A percentile compares a stretch with the other conserved stretches of the same genome.
Evolutionary conservation across 2,329 filamentous ascomycete genomes (phyloP).

Genomic region (Colletotrichum graminicola): DNA sequence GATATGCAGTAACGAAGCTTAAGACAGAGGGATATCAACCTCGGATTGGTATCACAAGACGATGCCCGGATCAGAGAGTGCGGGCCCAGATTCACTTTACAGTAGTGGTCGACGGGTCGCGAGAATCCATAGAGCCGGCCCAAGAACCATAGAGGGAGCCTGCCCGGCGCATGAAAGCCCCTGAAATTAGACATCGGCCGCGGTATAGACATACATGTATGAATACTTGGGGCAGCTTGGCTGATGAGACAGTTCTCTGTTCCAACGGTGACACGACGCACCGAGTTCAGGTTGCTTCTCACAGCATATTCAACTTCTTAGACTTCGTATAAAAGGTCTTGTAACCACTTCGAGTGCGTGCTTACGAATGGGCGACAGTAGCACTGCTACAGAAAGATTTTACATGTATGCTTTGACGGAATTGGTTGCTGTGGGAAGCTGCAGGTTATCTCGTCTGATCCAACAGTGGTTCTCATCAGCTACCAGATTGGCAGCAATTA

Average conservation of each 20-base stretch:
- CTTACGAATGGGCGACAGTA: too few relatives aligned
- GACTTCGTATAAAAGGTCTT: too few relatives aligned
- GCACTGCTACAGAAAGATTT: too few relatives aligned
- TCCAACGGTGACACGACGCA: not conserved
- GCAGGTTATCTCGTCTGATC: not conserved
- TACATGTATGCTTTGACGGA: not conserved
- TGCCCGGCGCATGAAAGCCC: too few relatives aligned
- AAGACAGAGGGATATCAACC: not conserved
- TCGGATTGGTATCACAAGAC: not conserved
- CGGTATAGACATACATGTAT: not conserved
- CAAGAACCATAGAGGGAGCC: not conserved
- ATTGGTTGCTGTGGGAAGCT: not conserved
- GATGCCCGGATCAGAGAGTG: not conserved
- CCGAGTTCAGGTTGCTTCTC: not conserved
- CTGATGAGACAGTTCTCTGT: too few relatives aligned
- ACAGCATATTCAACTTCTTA: too few relatives aligned
- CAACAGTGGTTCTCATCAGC: not conserved
- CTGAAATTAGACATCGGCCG: accelerated
- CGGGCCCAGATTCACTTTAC: not conserved
- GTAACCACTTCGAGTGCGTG: too few relatives aligned
- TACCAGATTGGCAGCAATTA: not conserved
- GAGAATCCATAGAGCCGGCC: not conserved
- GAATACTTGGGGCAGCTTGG: too few relatives aligned
- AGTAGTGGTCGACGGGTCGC: too few relatives aligned
- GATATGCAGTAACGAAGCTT: not conserved